phyloP scores from a whole-genome alignment of 1,284 basidiomycete species.

The Sporisorium sorghi region DNA sequence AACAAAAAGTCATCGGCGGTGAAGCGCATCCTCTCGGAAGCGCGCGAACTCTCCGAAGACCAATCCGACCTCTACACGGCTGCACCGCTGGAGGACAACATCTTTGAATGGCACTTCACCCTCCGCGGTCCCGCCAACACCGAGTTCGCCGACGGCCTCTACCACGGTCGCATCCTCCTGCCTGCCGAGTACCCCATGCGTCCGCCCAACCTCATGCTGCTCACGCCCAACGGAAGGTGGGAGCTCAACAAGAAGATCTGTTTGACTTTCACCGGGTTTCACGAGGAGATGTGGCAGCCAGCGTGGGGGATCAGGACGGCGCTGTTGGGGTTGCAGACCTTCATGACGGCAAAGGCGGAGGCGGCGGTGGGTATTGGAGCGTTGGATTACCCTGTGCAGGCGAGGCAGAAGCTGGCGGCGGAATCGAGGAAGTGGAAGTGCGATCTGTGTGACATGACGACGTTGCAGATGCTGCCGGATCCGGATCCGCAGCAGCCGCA shows the following conservation, averaged over 20 bases:
- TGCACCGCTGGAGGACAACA: slow-evolving; percentile 77
- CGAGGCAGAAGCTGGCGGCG: slow-evolving; percentile 76
- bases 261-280: slow-evolving; percentile 61
- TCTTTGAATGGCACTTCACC: slow-evolving; percentile 93
- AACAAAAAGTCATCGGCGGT: slow-evolving; percentile 78
- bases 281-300: slow-evolving; percentile 89
- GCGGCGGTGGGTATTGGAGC: slow-evolving; percentile 90
- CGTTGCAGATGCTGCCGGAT: slow-evolving; percentile 46
- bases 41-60: slow-evolving; percentile 84
- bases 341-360: slow-evolving; percentile 69
- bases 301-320: slow-evolving; percentile 97
- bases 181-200: slow-evolving; percentile 94
- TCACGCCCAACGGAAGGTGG: slow-evolving; percentile 94
- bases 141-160: slow-evolving; percentile 71
- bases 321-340: slow-evolving; percentile 70
- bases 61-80: slow-evolving; percentile 84
- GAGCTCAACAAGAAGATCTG: slow-evolving; percentile 91
- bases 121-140: slow-evolving; percentile 79
- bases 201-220: slow-evolving; percentile 90
- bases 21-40: slow-evolving; percentile 96
- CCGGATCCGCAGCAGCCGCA: slow-evolving; percentile 10
- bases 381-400: slow-evolving; percentile 88
- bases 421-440: slow-evolving; percentile 53
- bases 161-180: slow-evolving; percentile 89
- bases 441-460: slow-evolving; percentile 34